Evolutionary conservation across 2,329 filamentous ascomycete genomes (phyloP), one percentile per base, ranked within the genome.

Genomic region (Hymenoscyphus fraxineus): DNA sequence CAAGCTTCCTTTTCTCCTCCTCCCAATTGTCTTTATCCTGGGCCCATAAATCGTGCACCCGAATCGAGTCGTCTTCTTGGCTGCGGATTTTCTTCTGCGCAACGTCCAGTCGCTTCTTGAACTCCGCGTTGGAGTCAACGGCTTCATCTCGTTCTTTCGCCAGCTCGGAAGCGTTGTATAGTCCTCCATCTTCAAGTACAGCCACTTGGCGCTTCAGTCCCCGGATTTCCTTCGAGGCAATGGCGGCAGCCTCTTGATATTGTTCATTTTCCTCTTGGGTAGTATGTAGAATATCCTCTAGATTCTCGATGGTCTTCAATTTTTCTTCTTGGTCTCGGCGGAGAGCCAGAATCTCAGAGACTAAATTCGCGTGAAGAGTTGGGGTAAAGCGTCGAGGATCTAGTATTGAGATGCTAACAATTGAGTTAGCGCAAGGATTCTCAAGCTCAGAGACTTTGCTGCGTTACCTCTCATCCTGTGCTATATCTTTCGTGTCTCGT

Each of bases 361-460:
- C 94, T 6, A 99, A 81, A 59, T 92, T 97, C 9, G 95, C 95
- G 76, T 98, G 95, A 12, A 99, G 80, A 0, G 93, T 98, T 1
- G 95, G 95, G 0, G 95, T 99, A 74, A 99, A 97, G 44, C 95
- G 86, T 63, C 94, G 87, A 2, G 95, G 93, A 74, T 99, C 95
- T 38, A 97, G 81, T 27, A 92, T 87, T 2, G 85, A 86, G 40
- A 78, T 74, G 70, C 85, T 74, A 54, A 40, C 58, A 16, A 44
- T 64, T 4, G 19, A 35, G 44, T 75, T 60, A 75, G 68, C 56
- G 61, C 27, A 4, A 19, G 16, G 10, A 41, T 27, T 59, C 13
- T 13, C 12, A n/a, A 10, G 40, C 19, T 83, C 64, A 93, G 27
- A 60, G n/a, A 32, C 5, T 16, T 56, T 41, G n/a, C 87, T 56